Evolutionary conservation across 1,284 basidiomycete genomes (phyloP).

Genomic region (Cryptococcus sp.): DNA sequence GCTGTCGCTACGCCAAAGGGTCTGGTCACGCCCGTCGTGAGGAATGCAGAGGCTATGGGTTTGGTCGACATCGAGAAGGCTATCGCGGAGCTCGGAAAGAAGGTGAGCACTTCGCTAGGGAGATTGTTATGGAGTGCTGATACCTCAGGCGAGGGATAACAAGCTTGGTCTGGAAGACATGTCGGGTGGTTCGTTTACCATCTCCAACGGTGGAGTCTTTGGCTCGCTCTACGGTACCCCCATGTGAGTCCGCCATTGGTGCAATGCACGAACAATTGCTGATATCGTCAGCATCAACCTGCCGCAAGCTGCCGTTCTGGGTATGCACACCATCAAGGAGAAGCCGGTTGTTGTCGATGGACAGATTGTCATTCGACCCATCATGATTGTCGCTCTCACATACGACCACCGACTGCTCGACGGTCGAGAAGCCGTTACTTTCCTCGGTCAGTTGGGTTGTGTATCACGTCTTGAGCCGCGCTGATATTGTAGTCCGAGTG

Average conservation of each 20-base stretch:
- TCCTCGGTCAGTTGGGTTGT: conserved; percentile 68
- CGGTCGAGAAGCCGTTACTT: conserved; percentile 92
- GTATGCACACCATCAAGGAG: conserved; percentile 97
- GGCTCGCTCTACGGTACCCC: conserved; percentile 95
- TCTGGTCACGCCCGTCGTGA: conserved; percentile 89
- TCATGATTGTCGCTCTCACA: conserved; percentile 92
- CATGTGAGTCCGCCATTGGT: conserved; percentile 49
- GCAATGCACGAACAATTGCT: conserved; percentile 5
- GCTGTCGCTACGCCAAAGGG: conserved; percentile 98
- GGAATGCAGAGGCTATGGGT: conserved; percentile 81
- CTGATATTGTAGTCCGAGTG: conserved; percentile 53
- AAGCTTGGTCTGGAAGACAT: conserved; percentile 95
- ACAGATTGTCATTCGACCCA: conserved; percentile 74
- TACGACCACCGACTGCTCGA: conserved; percentile 96
- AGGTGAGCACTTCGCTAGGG: conserved; percentile 52
- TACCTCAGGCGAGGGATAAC: conserved; percentile 71
- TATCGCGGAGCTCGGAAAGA: conserved; percentile 83
- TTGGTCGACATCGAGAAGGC: conserved; percentile 90
- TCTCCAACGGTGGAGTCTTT: conserved; percentile 98
- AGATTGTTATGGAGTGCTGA: conserved; percentile 2
- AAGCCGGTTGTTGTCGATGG: conserved; percentile 87
- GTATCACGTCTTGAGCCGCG: not conserved
- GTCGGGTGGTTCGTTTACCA: conserved; percentile 96
- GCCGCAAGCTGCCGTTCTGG: conserved; percentile 89
- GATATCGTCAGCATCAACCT: conserved; percentile 65